A percentile compares a stretch with the other conserved stretches of the same genome.
Conservation (phyloP, 2,329 filamentous ascomycete genomes). For the Shiraia sp. region DNA sequence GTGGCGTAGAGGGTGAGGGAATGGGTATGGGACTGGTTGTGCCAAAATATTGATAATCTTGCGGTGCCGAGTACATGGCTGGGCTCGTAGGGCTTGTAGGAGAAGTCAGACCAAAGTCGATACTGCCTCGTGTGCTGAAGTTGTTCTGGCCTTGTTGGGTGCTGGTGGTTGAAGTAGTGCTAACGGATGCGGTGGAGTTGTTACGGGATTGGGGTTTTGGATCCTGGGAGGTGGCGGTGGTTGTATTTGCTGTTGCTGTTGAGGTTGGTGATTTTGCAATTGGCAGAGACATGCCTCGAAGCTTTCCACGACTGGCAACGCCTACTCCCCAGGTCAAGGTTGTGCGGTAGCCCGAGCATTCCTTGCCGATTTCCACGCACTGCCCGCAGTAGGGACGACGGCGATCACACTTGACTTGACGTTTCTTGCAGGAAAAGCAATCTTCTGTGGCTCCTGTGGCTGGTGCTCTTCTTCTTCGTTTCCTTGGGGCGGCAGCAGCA, state of each 20-base stretch:
- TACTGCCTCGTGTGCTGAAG: slow-evolving; percentile 34
- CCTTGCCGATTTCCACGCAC: slow-evolving; percentile 87
- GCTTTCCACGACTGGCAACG: slow-evolving; percentile 92
- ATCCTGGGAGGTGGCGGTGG: slow-evolving; percentile 32
- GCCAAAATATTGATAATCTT: slow-evolving; percentile 43
- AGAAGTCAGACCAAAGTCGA: slow-evolving; percentile 40
- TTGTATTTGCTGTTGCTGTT: no score
- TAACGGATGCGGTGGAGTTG: slow-evolving; percentile 25
- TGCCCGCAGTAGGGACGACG: slow-evolving; percentile 92
- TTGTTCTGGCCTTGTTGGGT: slow-evolving; percentile 31
- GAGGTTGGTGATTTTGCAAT: slow-evolving; percentile 52
- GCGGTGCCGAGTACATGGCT: slow-evolving; percentile 36
- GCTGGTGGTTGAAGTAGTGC: slow-evolving; percentile 20
- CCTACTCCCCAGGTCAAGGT: slow-evolving; percentile 96
- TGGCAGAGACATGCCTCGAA: slow-evolving; percentile 81
- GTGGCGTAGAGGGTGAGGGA: slow-evolving; percentile 39
- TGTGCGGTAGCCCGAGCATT: slow-evolving; percentile 95
- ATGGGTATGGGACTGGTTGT: slow-evolving; percentile 47
- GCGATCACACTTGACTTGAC: slow-evolving; percentile 83
- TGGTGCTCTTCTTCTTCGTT: slow-evolving; percentile 85
- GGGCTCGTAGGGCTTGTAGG: slow-evolving; percentile 43
- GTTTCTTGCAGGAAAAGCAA: slow-evolving; percentile 90
- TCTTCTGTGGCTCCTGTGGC: slow-evolving; percentile 89
- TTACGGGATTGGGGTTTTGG: slow-evolving; percentile 28
- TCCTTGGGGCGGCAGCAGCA: slow-evolving; percentile 45